phyloP scores from a whole-genome alignment of 2,329 filamentous ascomycete genomes.

The Sclerotinia subarctica region DNA sequence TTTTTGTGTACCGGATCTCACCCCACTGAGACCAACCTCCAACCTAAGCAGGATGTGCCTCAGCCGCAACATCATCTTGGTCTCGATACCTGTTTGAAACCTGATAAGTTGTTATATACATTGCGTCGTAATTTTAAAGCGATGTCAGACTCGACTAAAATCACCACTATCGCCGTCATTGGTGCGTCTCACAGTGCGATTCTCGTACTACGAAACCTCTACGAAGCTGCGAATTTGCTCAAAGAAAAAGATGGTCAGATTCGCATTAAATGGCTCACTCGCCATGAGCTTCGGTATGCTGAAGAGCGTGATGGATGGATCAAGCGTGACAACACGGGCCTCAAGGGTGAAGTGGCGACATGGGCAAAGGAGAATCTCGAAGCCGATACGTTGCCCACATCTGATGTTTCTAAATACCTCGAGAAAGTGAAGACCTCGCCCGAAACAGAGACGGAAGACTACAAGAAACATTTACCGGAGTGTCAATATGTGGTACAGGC shows the following conservation, averaged over 20 bases:
- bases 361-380: conserved; percentile 60
- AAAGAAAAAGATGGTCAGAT: conserved; percentile 40
- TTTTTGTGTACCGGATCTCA: conserved; percentile 59
- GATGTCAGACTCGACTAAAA: background rate
- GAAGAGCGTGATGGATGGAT: conserved; percentile 62
- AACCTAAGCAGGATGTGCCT: conserved; percentile 38
- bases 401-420: conserved; percentile 33
- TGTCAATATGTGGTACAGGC: conserved; percentile 57
- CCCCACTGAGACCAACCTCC: conserved; percentile 44
- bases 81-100: conserved; percentile 4
- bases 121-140: background rate
- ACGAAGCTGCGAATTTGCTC: conserved; percentile 41
- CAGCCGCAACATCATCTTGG: background rate
- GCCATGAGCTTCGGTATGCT: conserved; percentile 59
- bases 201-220: conserved; percentile 59
- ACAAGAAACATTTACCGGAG: conserved; percentile 45
- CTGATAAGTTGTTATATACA: background rate
- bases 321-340: conserved; percentile 60
- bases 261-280: conserved; percentile 59
- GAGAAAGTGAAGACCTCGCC: conserved; percentile 33
- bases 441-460: conserved; percentile 45
- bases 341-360: conserved; percentile 58
- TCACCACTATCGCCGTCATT: conserved; percentile 51
- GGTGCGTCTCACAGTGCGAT: conserved; percentile 63
- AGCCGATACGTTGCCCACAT: conserved; percentile 44